A percentile compares a stretch with the other conserved stretches of the same genome.
Evolutionary conservation across 192 early-diverging fungal genomes (phyloP).

Genomic region (Martensiomyces pterosporus): DNA sequence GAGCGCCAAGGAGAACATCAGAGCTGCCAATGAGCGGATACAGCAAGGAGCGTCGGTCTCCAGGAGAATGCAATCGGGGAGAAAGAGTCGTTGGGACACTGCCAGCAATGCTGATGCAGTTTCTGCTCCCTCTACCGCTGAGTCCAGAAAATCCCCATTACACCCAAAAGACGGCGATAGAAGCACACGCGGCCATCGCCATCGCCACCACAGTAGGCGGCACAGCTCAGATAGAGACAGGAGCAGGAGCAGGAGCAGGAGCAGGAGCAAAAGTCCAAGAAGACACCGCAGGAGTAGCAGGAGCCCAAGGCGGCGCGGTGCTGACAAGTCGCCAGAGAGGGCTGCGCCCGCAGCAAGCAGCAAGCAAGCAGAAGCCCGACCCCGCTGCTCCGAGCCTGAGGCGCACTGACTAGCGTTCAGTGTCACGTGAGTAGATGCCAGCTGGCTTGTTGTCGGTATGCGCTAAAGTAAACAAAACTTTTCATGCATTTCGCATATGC

Average conservation of each 20-base stretch:
- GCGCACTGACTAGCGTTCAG: too few species aligned
- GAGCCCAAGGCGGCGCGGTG: constrained; percentile 1
- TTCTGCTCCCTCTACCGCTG: neutral
- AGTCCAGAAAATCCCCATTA: too few species aligned
- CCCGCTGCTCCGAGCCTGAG: too few species aligned
- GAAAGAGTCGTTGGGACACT: constrained; percentile 30
- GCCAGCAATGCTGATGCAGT: too few species aligned
- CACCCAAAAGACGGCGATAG: neutral
- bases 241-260: neutral
- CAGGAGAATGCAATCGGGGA: constrained; percentile 12
- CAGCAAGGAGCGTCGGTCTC: constrained; percentile 1
- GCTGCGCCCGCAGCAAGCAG: too few species aligned
- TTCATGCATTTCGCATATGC: too few species aligned
- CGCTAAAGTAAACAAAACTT: too few species aligned
- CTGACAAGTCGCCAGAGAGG: too few species aligned
- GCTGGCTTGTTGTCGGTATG: too few species aligned
- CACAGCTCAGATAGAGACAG: neutral
- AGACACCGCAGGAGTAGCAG: neutral
- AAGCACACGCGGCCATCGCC: neutral
- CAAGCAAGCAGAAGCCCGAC: too few species aligned
- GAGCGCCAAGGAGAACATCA: constrained; percentile 14
- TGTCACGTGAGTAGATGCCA: too few species aligned
- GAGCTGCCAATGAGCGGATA: constrained; percentile 7
- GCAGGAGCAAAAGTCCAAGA: neutral
- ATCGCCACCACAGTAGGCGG: neutral